Evolutionary conservation across 805 yeast genomes (phyloP), one percentile per base, ranked within the genome.

Genomic region (Kuraishia ogatae): DNA sequence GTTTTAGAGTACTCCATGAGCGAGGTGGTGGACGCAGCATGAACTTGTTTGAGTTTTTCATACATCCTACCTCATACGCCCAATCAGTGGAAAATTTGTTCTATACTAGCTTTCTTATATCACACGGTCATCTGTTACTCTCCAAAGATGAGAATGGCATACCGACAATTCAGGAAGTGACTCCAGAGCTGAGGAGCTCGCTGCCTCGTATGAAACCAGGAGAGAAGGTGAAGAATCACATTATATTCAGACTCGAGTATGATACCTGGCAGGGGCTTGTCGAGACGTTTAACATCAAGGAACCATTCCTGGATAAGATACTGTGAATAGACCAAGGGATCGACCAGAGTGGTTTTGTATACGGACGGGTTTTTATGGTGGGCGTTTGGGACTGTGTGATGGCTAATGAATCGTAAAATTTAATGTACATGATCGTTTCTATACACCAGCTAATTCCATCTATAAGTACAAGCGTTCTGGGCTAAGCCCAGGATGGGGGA

Each of bases 11-110:
- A 2, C 69, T 82, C 50, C 57, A 53, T 4, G 58, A 64, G 20
- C 72, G 69, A 49, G 64, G 66, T 8, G 71, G 70, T 0, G 68
- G 67, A 0, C 60, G 61, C 20, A 74, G 74, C 8, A 74, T 90
- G 8, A 81, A 81, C 54, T 71, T 91, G 50, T 89, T 81, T 63
- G 73, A 76, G 58, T 84, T 87, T 60, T 79, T 89, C 53, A 72
- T 92, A 20, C 84, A 93, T 65, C 97, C 97, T 0, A 58, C 70
- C 17, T 85, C 93, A 6, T 92, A 85, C 67, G 74, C 87, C 0
- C 91, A 85, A 65, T 80, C 91, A 1, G 84, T 92, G 1, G 97
- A 93, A 66, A 90, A 89, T 64, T 69, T 93, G 62, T 92, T 92
- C 62, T 88, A 84, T 63, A 78, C 89, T 0, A 87, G 96, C 65